Evolutionary conservation across 148 eudicot genomes (phyloP).

Genomic region (Selenicereus undatus): DNA sequence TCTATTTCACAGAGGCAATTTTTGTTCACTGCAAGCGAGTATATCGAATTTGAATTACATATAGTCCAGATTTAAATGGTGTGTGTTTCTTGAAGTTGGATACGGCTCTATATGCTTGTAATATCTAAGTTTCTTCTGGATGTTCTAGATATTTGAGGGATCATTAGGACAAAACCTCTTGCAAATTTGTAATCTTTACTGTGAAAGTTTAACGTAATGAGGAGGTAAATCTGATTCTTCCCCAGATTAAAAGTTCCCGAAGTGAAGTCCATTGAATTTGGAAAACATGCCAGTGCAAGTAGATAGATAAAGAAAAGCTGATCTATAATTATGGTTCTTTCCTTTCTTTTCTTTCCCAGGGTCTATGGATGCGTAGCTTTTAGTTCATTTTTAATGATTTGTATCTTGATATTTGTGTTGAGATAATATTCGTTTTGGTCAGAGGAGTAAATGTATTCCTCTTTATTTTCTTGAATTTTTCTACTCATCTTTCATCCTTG

Average conservation of each 20-base stretch:
- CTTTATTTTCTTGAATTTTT: too few species aligned
- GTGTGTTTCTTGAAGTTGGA: not conserved
- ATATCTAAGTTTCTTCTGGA: not conserved
- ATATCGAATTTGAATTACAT: not conserved
- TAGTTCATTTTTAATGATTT: not conserved
- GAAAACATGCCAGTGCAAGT: too few species aligned
- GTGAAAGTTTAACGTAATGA: not conserved
- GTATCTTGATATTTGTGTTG: not conserved
- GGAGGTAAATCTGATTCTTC: not conserved
- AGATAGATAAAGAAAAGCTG: not conserved
- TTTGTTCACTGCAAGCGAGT: not conserved
- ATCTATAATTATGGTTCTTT: not conserved
- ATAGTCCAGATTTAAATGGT: not conserved
- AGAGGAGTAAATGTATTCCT: too few species aligned
- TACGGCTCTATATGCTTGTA: not conserved
- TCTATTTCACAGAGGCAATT: not conserved
- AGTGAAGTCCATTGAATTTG: too few species aligned
- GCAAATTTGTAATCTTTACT: not conserved
- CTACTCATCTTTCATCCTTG: too few species aligned
- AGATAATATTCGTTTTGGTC: too few species aligned
- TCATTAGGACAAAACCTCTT: not conserved
- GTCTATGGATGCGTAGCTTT: not conserved
- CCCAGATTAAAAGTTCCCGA: too few species aligned
- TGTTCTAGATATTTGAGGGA: not conserved
- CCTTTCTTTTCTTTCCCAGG: slow-evolving; percentile 1